A percentile compares a stretch with the other conserved stretches of the same genome.
phyloP scores from a whole-genome alignment of 352 stramenopile genomes.

The Blastocystis sp. region DNA sequence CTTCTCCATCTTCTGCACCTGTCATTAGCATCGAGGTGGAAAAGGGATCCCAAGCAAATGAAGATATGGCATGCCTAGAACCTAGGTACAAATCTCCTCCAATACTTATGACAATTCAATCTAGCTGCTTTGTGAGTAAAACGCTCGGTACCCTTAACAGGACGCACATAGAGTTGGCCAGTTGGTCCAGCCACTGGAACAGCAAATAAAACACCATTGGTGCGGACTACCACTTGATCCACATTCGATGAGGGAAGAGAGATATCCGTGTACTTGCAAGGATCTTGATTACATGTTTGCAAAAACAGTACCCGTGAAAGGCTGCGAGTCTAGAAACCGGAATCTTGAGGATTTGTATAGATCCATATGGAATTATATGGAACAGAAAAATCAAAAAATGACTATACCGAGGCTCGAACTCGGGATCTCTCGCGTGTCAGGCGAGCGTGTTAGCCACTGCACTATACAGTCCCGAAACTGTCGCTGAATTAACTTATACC shows the following conservation, averaged over 20 bases:
- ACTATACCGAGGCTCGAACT: constrained; percentile 56
- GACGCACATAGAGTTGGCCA: constrained; percentile 24
- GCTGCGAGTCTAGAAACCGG: constrained; percentile 36
- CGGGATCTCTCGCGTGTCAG: constrained; percentile 49
- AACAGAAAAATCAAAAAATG: constrained; percentile 13
- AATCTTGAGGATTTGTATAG: constrained; percentile 34
- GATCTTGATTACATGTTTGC: background rate
- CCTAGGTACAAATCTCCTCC: background rate
- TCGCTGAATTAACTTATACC: background rate
- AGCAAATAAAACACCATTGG: constrained; percentile 17
- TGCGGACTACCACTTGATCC: constrained; percentile 16
- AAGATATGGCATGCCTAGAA: constrained; percentile 5
- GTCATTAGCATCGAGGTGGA: constrained; percentile 2
- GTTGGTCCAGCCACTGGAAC: constrained; percentile 24
- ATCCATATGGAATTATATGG: background rate
- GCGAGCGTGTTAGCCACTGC: constrained; percentile 51
- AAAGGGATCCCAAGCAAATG: constrained; percentile 32
- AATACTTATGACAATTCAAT: constrained; percentile 47
- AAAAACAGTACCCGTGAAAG: background rate
- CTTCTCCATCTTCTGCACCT: constrained; percentile 37
- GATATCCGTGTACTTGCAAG: constrained; percentile 6
- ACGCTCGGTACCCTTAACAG: background rate
- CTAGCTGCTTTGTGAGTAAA: constrained; percentile 2
- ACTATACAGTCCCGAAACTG: constrained; percentile 9
- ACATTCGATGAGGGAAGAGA: constrained; percentile 34